phyloP scores from a whole-genome alignment of 2,329 filamentous ascomycete genomes.

The Elsinoe ampelina region DNA sequence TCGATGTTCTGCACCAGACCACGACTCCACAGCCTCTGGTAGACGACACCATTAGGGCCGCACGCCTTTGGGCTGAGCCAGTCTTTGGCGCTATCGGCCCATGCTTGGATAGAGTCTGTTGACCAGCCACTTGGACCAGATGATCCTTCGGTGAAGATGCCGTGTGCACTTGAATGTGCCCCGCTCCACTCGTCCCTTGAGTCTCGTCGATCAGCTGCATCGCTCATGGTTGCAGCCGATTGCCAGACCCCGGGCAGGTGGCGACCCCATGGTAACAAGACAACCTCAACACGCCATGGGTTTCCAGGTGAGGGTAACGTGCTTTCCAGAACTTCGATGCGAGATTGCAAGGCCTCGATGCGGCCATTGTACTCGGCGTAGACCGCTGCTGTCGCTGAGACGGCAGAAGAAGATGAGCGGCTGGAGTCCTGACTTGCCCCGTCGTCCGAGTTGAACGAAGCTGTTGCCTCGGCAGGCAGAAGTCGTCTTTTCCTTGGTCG shows the following conservation, averaged over 20 bases:
- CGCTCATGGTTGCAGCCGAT: slow-evolving; percentile 29
- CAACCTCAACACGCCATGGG: slow-evolving; percentile 68
- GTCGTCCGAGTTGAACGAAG: slow-evolving; percentile 34
- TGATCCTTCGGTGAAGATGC: slow-evolving; percentile 20
- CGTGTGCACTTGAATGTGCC: slow-evolving; percentile 17
- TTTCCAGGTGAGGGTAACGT: slow-evolving; percentile 50
- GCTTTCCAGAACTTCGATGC: slow-evolving; percentile 47
- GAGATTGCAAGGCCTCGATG: slow-evolving; percentile 40
- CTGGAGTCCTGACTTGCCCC: slow-evolving; percentile 25
- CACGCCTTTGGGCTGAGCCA: slow-evolving; percentile 64
- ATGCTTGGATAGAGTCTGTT: slow-evolving; percentile 39
- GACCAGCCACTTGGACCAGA: slow-evolving; percentile 40
- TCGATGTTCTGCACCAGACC: slow-evolving; percentile 58
- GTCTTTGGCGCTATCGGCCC: slow-evolving; percentile 39
- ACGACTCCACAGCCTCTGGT: slow-evolving; percentile 63
- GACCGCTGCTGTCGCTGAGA: slow-evolving; percentile 27
- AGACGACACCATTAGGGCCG: slow-evolving; percentile 51
- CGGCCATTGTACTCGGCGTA: slow-evolving; percentile 22
- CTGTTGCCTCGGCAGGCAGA: slow-evolving; percentile 23
- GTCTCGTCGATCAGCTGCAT: neutral
- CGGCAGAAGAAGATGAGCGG: slow-evolving; percentile 31
- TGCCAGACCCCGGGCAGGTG: slow-evolving; percentile 47
- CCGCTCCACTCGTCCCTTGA: slow-evolving; percentile 39
- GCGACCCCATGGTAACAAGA: slow-evolving; percentile 61
- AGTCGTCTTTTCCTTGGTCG: slow-evolving; percentile 26